Conservation (phyloP, 768 basidiomycete species). For the Paxillus involutus region DNA sequence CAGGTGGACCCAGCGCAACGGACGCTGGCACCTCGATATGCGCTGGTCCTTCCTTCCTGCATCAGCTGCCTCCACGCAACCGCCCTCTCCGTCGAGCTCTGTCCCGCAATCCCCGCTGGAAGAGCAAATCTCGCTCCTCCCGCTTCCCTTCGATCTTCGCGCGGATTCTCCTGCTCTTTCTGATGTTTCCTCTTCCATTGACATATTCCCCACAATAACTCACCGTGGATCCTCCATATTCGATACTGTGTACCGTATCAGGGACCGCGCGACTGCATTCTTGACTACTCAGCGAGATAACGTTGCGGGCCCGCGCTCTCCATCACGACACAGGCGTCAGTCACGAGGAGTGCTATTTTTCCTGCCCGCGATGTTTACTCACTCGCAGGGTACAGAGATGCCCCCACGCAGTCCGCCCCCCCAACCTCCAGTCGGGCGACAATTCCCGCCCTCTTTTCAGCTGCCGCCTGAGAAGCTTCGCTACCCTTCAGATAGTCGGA, state of each 20-base stretch:
- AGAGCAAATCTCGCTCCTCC: slow-evolving; percentile 52
- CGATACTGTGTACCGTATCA: slow-evolving; percentile 54
- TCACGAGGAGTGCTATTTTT: slow-evolving; percentile 74
- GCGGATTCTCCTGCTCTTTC: slow-evolving; percentile 57
- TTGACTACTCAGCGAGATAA: slow-evolving; percentile 40
- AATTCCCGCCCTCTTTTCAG: slow-evolving; percentile 7
- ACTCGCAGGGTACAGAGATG: slow-evolving; percentile 34
- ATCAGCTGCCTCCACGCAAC: slow-evolving; percentile 39
- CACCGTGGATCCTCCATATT: slow-evolving; percentile 44
- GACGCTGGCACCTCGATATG: slow-evolving; percentile 74
- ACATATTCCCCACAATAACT: slow-evolving; percentile 40
- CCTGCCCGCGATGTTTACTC: slow-evolving; percentile 76
- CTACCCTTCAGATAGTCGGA: slow-evolving; percentile 36
- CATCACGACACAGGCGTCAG: slow-evolving; percentile 45
- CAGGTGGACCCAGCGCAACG: slow-evolving; percentile 66
- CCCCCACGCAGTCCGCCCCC: slow-evolving; percentile 32
- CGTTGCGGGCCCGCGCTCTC: slow-evolving; percentile 43
- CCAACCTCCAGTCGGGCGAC: slow-evolving; percentile 13
- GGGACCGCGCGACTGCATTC: slow-evolving; percentile 50
- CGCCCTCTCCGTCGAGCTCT: slow-evolving; percentile 47
- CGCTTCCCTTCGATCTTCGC: slow-evolving; percentile 60
- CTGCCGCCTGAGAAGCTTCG: slow-evolving; percentile 48
- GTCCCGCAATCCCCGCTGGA: slow-evolving; percentile 51
- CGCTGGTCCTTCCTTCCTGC: slow-evolving; percentile 51
- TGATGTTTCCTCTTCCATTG: slow-evolving; percentile 43